phyloP scores from a whole-genome alignment of 352 stramenopile genomes.

The Phytophthora foliorum region DNA sequence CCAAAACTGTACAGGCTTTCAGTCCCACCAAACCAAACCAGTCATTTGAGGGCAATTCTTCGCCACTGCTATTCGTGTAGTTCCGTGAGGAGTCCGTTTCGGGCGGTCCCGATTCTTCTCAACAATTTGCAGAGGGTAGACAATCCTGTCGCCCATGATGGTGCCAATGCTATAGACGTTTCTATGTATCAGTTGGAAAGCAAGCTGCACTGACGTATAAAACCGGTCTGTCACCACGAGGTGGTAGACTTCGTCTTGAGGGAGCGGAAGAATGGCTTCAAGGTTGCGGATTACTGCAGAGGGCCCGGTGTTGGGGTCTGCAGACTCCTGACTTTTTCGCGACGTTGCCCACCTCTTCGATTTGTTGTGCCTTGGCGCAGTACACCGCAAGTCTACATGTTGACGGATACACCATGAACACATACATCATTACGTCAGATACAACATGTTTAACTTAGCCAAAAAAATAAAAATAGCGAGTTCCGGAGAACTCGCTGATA shows the following conservation, averaged over 20 bases:
- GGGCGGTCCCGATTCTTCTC: slow-evolving; percentile 8
- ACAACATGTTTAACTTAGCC: slow-evolving; percentile 24
- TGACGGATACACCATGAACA: slow-evolving; percentile 4
- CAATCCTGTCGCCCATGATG: slow-evolving; percentile 4
- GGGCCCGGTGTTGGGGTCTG: slow-evolving; percentile 14
- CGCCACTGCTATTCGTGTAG: slow-evolving; percentile 6
- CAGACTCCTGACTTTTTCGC: background rate
- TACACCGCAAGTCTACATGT: slow-evolving; percentile 23
- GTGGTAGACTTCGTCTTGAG: background rate
- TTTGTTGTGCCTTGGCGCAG: slow-evolving; percentile 9
- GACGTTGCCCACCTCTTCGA: slow-evolving; percentile 10
- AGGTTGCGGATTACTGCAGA: slow-evolving; percentile 22
- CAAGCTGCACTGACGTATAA: slow-evolving; percentile 30
- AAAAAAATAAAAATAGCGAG: slow-evolving; percentile 17
- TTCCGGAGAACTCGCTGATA: background rate
- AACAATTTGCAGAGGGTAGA: background rate
- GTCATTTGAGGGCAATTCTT: slow-evolving; percentile 13
- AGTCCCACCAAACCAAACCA: slow-evolving; percentile 8
- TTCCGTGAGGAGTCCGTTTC: too few species aligned
- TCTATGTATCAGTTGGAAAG: slow-evolving; percentile 21
- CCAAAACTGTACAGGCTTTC: slow-evolving; percentile 3
- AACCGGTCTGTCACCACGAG: slow-evolving; percentile 24
- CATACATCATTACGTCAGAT: slow-evolving; percentile 11
- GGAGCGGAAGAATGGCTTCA: slow-evolving; percentile 1
- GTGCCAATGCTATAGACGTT: slow-evolving; percentile 25